Base-by-base conservation (phyloP, 768 basidiomycete species). In the Trametes villosa region DNA sequence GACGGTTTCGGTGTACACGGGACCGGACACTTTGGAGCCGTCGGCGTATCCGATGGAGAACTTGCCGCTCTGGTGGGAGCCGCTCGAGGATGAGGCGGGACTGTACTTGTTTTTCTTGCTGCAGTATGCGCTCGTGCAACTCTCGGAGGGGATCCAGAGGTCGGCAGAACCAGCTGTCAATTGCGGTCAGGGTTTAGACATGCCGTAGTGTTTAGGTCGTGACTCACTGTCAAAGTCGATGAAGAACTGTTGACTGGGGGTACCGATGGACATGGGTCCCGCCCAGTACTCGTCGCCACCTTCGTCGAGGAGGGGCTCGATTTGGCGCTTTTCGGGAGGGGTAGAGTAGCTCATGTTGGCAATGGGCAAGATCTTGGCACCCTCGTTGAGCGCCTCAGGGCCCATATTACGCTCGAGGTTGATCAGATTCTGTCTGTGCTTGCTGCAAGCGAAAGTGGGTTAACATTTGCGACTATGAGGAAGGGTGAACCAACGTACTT, bases 231-330 rank as follows among this genome's bases (percentile, higher is more conserved):
- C 64, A 33, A 65, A 65, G 53, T 65, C 56, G 20, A 65, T 52
- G 42, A 31, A 12, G 53, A 75, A 68, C 17, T 52, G 64, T 53
- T 73, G 68, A 3, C 59, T 62, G 20, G 83, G 83, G 15, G 77
- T 82, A 13, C 83, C 83, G n/a, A 83, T 77, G n/a, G 67, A 66
- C 42, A 83, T 78, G 12, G 68, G 51, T 20, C 80, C 81, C 34
- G 74, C 74, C 82, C 82, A 83, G 30, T 42, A 76, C 34, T 42
- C 36, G 53, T 64, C 56, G 44, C 31, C 34, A 5, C 51, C 57
- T 46, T 72, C 52, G 42, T 72, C 68, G n/a, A 55, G 65, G 42
- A 71, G 65, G 12, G 54, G 6, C 38, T 65, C 69, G 24, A 47
- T 33, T 34, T 64, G 62, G 15, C 68, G 62, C 52, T 60, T 64